Base-by-base conservation (phyloP, 495 filamentous ascomycete species). In the Penicillium waksmanii region DNA sequence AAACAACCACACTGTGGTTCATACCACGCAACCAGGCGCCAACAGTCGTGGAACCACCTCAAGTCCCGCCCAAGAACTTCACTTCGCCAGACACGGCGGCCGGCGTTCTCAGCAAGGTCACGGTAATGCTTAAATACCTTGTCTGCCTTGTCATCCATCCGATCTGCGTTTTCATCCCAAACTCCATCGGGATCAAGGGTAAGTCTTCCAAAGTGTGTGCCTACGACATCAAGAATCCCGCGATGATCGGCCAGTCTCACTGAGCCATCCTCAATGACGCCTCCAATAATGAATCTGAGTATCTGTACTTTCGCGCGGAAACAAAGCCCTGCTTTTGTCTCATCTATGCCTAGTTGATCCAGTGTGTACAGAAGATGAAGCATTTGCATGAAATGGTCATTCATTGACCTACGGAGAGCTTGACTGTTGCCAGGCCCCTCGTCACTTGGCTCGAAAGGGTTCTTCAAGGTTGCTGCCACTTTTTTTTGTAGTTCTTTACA, bases 1-100 rank as follows among this genome's bases (percentile, higher is more conserved):
- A 18, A 4, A 18, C 42, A 44, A 10, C 9, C 17, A 19, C 42
- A 44, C 6, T 44, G 3, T 17, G 42, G 42, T 9, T 44, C n/a
- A 44, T 44, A 44, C 42, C 42, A 44, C 6, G 13, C 17, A 10
- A 44, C 42, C n/a, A n/a, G 42, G 4, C n/a, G 15, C 42, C 42
- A 44, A n/a, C 42, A 44, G 42, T 44, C 42, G 17, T 19, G 17
- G 19, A 44, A 44, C 42, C 42, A 44, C n/a, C 42, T 44, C 42
- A 44, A n/a, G n/a, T 44, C 42, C 42, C 42, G 42, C 15, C 1
- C 1, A 18, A 17, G 42, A 19, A 44, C 9, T 44, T 18, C 36
- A 2, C 15, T 31, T 31, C 6, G 7, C 7, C 27, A 5, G 27
- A 31, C 1, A 5, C 27, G 3, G 27, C 10, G 9, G 42, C 2